Evolutionary conservation across 2,329 filamentous ascomycete species (phyloP).

Genomic region (Nakataea oryzae): DNA sequence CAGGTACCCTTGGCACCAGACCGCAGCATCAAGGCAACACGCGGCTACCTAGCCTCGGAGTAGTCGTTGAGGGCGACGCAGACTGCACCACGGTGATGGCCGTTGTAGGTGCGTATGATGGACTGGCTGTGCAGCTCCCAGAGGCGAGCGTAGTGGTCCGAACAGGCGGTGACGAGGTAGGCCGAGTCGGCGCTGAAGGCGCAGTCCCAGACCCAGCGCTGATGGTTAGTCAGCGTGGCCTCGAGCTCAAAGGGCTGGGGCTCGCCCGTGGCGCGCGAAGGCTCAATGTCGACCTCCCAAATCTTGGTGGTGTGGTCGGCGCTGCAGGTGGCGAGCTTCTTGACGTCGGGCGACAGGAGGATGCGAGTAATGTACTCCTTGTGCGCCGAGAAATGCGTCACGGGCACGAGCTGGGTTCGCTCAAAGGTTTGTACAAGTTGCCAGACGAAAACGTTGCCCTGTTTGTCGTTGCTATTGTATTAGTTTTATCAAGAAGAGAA

Average conservation of each 20-base stretch:
- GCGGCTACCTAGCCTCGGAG: slow-evolving; percentile 38
- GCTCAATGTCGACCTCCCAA: slow-evolving; percentile 79
- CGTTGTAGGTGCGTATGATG: slow-evolving; percentile 92
- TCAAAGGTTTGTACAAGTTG: slow-evolving; percentile 77
- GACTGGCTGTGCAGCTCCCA: slow-evolving; percentile 83
- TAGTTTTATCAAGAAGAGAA: neutral
- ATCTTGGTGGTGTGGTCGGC: slow-evolving; percentile 93
- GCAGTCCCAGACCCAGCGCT: slow-evolving; percentile 97
- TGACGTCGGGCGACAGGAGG: slow-evolving; percentile 84
- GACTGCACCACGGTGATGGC: slow-evolving; percentile 82
- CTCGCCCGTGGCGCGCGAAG: slow-evolving; percentile 18
- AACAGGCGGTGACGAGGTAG: slow-evolving; percentile 87
- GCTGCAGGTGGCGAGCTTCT: slow-evolving; percentile 86
- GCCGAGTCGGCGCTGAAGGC: slow-evolving; percentile 90
- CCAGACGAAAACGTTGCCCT: slow-evolving; percentile 98
- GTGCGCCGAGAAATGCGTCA: slow-evolving; percentile 84
- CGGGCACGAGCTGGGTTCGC: slow-evolving; percentile 71
- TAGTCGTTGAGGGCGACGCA: slow-evolving; percentile 91
- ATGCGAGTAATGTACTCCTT: slow-evolving; percentile 89
- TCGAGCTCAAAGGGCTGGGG: slow-evolving; percentile 65
- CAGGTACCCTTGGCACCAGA: no score
- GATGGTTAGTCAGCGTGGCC: slow-evolving; percentile 79
- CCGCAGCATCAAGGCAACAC: neutral
- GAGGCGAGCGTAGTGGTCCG: slow-evolving; percentile 82
- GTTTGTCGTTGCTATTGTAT: slow-evolving; percentile 10